These are phyloP conservation scores for Collybiopsis luxurians DNA, from an alignment of 768 basidiomycete genomes.

Conservation along the genomic window DNA sequence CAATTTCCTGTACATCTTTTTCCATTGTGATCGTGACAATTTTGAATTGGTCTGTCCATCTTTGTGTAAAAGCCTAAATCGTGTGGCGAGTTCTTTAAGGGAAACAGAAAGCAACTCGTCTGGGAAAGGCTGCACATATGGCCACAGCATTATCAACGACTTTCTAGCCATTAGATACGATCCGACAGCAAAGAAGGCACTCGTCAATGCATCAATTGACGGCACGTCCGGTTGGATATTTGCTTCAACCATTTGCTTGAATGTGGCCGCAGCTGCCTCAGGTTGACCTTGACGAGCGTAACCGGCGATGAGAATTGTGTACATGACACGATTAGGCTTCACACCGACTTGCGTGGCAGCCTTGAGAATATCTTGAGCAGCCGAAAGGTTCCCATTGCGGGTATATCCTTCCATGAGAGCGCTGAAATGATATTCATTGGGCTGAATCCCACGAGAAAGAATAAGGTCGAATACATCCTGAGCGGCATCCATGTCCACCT, in stretches of 20 bases:
- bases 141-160: slow-evolving; percentile 63
- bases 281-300: slow-evolving; percentile 62
- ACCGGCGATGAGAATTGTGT: slow-evolving; percentile 75
- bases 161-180: slow-evolving; percentile 47
- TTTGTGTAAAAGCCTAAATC: slow-evolving; percentile 44
- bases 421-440: slow-evolving; percentile 69
- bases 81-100: slow-evolving; percentile 41
- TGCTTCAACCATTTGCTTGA: slow-evolving; percentile 58
- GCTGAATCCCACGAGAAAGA: slow-evolving; percentile 65
- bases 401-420: slow-evolving; percentile 78
- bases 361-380: slow-evolving; percentile 55
- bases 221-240: slow-evolving; percentile 70
- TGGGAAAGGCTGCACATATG: slow-evolving; percentile 60
- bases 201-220: slow-evolving; percentile 67
- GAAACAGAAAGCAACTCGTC: slow-evolving; percentile 38
- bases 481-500: slow-evolving; percentile 49
- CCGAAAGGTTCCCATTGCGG: slow-evolving; percentile 52
- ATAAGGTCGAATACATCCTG: slow-evolving; percentile 54
- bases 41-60: slow-evolving; percentile 17
- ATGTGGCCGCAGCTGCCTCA: slow-evolving; percentile 47
- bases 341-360: slow-evolving; percentile 49
- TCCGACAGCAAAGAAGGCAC: slow-evolving; percentile 62
- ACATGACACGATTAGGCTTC: slow-evolving; percentile 62
- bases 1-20: slow-evolving; percentile 37
- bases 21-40: slow-evolving; percentile 29